These are phyloP conservation scores for Cinnamomum chago DNA, from an alignment of 164 flowering plant genomes.

Conservation along the genomic window DNA sequence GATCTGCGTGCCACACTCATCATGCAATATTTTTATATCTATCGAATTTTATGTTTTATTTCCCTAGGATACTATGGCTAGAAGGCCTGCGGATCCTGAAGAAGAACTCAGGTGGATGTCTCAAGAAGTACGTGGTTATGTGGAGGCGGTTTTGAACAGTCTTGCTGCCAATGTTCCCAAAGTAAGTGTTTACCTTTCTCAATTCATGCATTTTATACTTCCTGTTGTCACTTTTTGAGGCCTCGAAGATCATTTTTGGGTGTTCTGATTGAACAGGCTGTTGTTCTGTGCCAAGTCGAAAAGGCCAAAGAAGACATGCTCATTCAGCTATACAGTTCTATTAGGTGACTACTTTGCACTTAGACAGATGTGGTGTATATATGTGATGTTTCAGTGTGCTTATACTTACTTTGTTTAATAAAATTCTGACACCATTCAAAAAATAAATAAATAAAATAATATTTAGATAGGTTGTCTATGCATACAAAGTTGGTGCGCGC, in stretches of 20 bases:
- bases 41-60: neutral
- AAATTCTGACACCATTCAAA: too few species aligned
- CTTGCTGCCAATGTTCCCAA: constrained; percentile 98
- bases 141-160: constrained; percentile 97
- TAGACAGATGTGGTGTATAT: neutral
- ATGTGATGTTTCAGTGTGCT: neutral
- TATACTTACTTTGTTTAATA: too few species aligned
- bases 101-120: constrained; percentile 99
- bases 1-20: neutral
- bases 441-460: too few species aligned
- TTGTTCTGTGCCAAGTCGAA: constrained; percentile 99
- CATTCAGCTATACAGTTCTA: constrained; percentile 80
- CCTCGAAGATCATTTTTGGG: neutral
- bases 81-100: constrained; percentile 98
- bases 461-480: neutral
- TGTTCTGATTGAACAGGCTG: constrained; percentile 54
- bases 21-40: neutral
- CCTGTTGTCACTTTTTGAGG: neutral
- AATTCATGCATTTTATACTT: neutral
- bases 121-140: constrained; percentile 99
- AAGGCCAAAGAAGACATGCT: constrained; percentile 99
- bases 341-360: constrained; percentile 47
- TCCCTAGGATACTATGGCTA: constrained; percentile 82
- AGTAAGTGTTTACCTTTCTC: constrained; percentile 26
- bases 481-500: neutral